Evolutionary conservation across 768 basidiomycete species (phyloP).

Genomic region (Clathrus columnatus): DNA sequence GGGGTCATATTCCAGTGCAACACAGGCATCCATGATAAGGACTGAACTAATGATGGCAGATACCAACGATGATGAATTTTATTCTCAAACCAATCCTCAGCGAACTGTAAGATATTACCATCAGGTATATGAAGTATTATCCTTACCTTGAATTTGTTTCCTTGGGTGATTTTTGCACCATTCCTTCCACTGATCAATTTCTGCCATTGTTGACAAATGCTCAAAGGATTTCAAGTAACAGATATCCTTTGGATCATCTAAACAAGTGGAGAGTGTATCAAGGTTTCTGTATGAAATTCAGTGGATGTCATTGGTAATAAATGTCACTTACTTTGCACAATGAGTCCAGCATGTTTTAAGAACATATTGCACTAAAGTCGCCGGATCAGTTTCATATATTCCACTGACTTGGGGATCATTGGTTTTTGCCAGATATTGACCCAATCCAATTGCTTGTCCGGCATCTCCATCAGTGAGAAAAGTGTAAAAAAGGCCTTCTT

Average conservation of each 20-base stretch:
- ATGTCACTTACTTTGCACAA: conserved; percentile 11
- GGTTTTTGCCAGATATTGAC: conserved; percentile 11
- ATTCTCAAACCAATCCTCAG: conserved; percentile 15
- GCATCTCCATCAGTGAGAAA: conserved; percentile 19
- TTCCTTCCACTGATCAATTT: conserved; percentile 12
- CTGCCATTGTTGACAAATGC: conserved; percentile 9
- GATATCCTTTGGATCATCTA: background rate
- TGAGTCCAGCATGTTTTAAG: conserved; percentile 16
- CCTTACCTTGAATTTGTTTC: conserved; percentile 13
- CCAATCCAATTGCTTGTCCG: conserved; percentile 15
- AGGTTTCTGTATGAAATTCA: conserved; percentile 11
- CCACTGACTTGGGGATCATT: conserved; percentile 14
- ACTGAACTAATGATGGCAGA: conserved; percentile 14
- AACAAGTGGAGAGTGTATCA: background rate
- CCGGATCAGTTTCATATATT: conserved; percentile 13
- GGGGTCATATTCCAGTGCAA: conserved; percentile 16
- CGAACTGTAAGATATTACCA: background rate
- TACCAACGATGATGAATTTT: conserved; percentile 15
- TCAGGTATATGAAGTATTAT: too few species aligned
- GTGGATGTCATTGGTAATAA: background rate
- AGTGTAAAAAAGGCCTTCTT: conserved; percentile 11
- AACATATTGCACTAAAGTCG: conserved; percentile 11
- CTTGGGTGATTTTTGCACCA: conserved; percentile 11
- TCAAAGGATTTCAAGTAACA: background rate
- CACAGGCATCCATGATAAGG: conserved; percentile 11